phyloP scores from a whole-genome alignment of 2,329 filamentous ascomycete genomes.

The Leptographium radiaticola region DNA sequence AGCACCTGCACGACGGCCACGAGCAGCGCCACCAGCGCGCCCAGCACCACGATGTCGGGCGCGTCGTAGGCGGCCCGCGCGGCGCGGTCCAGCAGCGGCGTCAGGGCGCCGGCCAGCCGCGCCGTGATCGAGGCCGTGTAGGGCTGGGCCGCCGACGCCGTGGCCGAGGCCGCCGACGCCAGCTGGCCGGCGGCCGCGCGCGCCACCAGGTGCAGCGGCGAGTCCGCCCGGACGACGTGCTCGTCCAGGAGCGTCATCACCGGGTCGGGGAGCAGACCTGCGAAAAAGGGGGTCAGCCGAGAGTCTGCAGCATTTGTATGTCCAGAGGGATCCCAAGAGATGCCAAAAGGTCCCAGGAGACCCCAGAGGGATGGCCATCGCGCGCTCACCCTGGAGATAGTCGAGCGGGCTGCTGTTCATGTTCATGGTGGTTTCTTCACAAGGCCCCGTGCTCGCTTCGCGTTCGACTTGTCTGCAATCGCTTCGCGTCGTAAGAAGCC shows the following conservation, averaged over 20 bases:
- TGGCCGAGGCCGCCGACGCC: constrained; percentile 17
- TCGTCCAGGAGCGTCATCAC: constrained; percentile 34
- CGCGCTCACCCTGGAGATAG: neutral
- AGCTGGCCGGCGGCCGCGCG: constrained; percentile 20
- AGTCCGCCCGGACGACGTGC: constrained; percentile 32
- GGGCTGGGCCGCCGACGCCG: constrained; percentile 29
- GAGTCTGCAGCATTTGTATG: too few species aligned
- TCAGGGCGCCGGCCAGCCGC: constrained; percentile 12
- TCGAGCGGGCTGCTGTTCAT: neutral
- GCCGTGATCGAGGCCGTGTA: constrained; percentile 18
- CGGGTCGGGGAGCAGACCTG: constrained; percentile 22
- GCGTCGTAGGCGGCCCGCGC: constrained; percentile 23
- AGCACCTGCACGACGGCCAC: constrained; percentile 52
- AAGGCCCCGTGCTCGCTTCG: too few species aligned
- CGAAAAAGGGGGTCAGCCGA: neutral
- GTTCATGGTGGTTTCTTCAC: neutral
- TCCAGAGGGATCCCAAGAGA: too few species aligned
- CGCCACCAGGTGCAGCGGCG: constrained; percentile 29
- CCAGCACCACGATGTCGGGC: constrained; percentile 28
- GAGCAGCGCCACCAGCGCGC: constrained; percentile 40
- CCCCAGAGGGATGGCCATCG: too few species aligned
- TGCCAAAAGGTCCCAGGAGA: too few species aligned
- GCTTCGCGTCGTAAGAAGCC: too few species aligned
- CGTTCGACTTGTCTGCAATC: too few species aligned
- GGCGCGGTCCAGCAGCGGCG: constrained; percentile 29